These are phyloP conservation scores for Salvia hispanica DNA, from an alignment of 257 asterid genomes.

Conservation along the genomic window DNA sequence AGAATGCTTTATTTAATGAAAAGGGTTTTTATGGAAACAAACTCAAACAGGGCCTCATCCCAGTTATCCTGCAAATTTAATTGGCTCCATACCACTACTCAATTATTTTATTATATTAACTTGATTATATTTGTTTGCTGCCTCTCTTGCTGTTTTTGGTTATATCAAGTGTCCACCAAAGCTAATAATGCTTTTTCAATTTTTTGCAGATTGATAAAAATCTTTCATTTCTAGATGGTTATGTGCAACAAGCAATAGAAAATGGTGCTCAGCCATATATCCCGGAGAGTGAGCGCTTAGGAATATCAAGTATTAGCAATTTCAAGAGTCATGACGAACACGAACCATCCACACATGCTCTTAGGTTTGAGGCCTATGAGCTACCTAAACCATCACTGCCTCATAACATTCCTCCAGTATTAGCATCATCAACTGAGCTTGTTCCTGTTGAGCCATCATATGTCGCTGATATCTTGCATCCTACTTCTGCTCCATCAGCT, in stretches of 20 bases:
- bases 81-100: background rate
- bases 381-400: conserved; percentile 73
- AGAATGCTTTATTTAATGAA: background rate
- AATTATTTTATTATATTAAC: conserved; percentile 1
- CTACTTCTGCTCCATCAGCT: conserved; percentile 45
- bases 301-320: conserved; percentile 49
- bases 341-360: conserved; percentile 64
- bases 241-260: conserved; percentile 72
- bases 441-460: conserved; percentile 72
- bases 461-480: conserved; percentile 49
- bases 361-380: conserved; percentile 94
- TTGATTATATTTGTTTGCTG: conserved; percentile 15
- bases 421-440: conserved; percentile 65
- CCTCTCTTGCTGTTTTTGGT: conserved; percentile 6
- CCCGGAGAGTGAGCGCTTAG: conserved; percentile 73
- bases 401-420: conserved; percentile 46
- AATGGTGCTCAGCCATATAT: conserved; percentile 90
- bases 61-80: conserved; percentile 9
- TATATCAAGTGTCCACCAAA: background rate
- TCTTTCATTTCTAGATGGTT: conserved; percentile 73
- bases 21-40: conserved; percentile 21
- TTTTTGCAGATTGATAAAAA: conserved; percentile 70
- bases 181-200: background rate
- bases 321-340: conserved; percentile 69
- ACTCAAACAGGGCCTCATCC: conserved; percentile 12